phyloP scores from a whole-genome alignment of 108 stramenopile species.

The Fragilariopsis cylindrus region DNA sequence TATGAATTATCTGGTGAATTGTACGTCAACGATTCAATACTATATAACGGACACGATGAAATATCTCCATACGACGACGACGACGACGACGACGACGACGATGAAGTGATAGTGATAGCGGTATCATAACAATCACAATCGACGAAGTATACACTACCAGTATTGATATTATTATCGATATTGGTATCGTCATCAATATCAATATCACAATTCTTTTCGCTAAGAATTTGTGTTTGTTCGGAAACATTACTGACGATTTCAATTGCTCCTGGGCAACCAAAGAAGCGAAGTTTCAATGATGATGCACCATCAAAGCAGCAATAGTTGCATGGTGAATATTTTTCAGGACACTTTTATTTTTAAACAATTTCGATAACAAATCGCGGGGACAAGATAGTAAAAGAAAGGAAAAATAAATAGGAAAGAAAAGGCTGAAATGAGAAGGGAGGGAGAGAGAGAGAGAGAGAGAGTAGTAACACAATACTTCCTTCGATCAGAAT shows the following conservation, averaged over 20 bases:
- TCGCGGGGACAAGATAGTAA: neutral
- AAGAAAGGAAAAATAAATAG: neutral
- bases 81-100: neutral
- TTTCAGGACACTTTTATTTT: conserved; percentile 12
- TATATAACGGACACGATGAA: conserved; percentile 14
- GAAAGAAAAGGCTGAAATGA: too few species aligned
- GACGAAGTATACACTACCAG: conserved; percentile 8
- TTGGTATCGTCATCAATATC: neutral
- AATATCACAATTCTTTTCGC: neutral
- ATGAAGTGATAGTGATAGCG: conserved; percentile 1
- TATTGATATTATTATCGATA: neutral
- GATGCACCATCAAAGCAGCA: conserved; percentile 29
- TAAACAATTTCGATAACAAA: neutral
- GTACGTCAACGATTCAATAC: neutral
- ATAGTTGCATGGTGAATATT: conserved; percentile 25
- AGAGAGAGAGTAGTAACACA: neutral
- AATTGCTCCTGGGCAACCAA: conserved; percentile 10
- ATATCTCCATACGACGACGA: conserved; percentile 15
- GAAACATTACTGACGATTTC: neutral
- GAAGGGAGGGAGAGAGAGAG: neutral
- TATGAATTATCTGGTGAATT: neutral
- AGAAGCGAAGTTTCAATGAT: conserved; percentile 32
- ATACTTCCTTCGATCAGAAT: neutral
- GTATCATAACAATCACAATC: conserved; percentile 27
- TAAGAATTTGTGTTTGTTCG: neutral